Conservation (phyloP, 768 basidiomycete genomes). For the Lentinus tigrinus region DNA sequence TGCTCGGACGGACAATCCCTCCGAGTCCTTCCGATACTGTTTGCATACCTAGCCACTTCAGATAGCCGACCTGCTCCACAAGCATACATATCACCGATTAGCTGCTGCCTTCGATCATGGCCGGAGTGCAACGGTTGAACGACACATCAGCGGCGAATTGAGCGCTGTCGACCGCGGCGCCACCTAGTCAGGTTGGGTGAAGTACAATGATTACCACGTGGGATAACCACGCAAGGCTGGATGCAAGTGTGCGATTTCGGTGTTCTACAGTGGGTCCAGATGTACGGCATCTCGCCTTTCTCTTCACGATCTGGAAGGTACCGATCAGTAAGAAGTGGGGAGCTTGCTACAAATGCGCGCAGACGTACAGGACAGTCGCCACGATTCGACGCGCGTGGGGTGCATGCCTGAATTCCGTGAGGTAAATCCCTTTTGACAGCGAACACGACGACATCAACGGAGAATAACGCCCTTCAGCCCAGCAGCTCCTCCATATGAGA, state of each 20-base stretch:
- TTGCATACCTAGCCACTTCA: no score
- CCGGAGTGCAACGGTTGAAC: no score
- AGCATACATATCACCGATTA: no score
- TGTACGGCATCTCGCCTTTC: neutral
- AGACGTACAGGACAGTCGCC: constrained; percentile 73
- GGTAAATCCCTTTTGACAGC: constrained; percentile 65
- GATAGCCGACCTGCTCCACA: no score
- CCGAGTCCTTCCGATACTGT: neutral
- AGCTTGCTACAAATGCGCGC: neutral
- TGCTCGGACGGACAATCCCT: neutral
- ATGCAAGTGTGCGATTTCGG: no score
- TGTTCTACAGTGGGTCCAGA: no score
- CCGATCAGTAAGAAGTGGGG: neutral
- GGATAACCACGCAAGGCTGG: no score
- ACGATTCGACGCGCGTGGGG: constrained; percentile 70
- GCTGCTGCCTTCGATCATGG: no score
- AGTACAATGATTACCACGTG: no score
- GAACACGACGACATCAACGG: neutral
- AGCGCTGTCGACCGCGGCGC: no score
- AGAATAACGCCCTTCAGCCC: neutral
- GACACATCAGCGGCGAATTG: no score
- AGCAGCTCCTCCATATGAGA: neutral
- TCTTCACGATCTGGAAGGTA: neutral
- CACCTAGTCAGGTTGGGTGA: no score
- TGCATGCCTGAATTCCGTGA: constrained; percentile 78